Evolutionary conservation across 176 grass and related monocot species (phyloP), one percentile per base, ranked within the genome.

Genomic region (Aegilops umbellulata): DNA sequence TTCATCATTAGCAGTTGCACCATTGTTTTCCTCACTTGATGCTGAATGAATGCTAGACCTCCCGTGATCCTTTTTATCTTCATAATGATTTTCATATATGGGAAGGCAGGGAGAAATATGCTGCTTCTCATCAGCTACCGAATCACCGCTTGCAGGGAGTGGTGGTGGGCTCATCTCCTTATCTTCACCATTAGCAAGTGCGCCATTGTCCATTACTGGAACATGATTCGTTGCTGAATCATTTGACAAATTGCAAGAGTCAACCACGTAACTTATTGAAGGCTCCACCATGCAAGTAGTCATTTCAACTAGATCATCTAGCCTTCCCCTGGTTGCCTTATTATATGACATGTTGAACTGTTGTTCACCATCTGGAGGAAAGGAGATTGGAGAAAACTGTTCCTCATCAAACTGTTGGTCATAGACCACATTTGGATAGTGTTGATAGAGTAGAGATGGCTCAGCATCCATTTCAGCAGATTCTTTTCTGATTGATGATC

Each of bases 341-440:
- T 88, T 96, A 89, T 94, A 94, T 60, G 86, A 92, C 87, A 91
- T 86, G 68, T 85, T 96, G 80, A 94, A 91, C 31, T 82, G 85
- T 22, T 86, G 87, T 39, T 58, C 84, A 76, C 69, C 87, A 75
- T 89, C 77, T 69, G 85, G 90, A 83, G 58, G 65, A 60, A 87
- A 87, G 80, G 90, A 90, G n/a, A 87, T 80, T 60, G 86, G 85
- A 83, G 86, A 91, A 34, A 84, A 78, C 46, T 86, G 49, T 64
- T 92, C 91, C 7, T 83, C 87, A 41, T 92, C 88, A 83, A 82
- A 83, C 46, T 84, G 82, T 80, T 84, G 80, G 26, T 89, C 74
- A 77, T 12, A 55, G 84, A 86, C 80, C 81, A 76, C 80, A 29
- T 84, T 87, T 67, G 84, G 78, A 86, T 83, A 80, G 39, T 89